phyloP scores from a whole-genome alignment of 2,329 filamentous ascomycete genomes.

The Arthrobotrys musiformis region DNA sequence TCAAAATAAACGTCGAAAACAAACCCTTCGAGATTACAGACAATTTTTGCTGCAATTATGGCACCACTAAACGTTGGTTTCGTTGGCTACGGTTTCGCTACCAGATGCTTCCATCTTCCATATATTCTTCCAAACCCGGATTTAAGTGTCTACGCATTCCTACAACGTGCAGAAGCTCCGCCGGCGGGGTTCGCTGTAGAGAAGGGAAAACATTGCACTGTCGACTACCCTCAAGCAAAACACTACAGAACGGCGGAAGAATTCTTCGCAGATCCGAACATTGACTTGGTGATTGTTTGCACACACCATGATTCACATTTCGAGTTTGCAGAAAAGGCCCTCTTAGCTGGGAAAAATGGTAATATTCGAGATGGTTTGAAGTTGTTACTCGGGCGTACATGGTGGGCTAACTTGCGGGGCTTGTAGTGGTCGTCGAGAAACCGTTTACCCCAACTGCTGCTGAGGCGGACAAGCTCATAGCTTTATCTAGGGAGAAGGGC shows the following conservation, averaged over 20 bases:
- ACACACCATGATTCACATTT: conserved; percentile 61
- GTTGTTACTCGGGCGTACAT: background rate
- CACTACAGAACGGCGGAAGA: conserved; percentile 61
- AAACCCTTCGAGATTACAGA: background rate
- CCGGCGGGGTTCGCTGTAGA: conserved; percentile 28
- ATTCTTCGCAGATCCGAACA: conserved; percentile 61
- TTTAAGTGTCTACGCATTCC: conserved; percentile 65
- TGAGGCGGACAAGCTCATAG: conserved; percentile 62
- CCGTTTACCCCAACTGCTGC: conserved; percentile 61
- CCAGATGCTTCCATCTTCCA: conserved; percentile 67
- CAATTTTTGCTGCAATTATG: conserved; percentile 2
- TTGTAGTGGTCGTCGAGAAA: conserved; percentile 62
- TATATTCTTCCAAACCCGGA: conserved; percentile 67
- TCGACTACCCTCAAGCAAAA: conserved; percentile 65
- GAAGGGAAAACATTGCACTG: conserved; percentile 63
- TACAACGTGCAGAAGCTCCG: conserved; percentile 64
- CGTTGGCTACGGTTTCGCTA: conserved; percentile 67
- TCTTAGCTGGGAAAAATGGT: conserved; percentile 62
- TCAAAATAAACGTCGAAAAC: background rate
- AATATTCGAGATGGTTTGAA: background rate
- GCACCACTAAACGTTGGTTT: conserved; percentile 65
- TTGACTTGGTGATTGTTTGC: conserved; percentile 62
- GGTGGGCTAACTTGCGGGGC: background rate
- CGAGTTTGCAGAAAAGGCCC: conserved; percentile 60
- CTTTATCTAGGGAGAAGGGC: conserved; percentile 60